A percentile compares a stretch with the other conserved stretches of the same genome.
Evolutionary conservation across 2,329 filamentous ascomycete species (phyloP).

Genomic region (Exophiala phaeomuriformis): DNA sequence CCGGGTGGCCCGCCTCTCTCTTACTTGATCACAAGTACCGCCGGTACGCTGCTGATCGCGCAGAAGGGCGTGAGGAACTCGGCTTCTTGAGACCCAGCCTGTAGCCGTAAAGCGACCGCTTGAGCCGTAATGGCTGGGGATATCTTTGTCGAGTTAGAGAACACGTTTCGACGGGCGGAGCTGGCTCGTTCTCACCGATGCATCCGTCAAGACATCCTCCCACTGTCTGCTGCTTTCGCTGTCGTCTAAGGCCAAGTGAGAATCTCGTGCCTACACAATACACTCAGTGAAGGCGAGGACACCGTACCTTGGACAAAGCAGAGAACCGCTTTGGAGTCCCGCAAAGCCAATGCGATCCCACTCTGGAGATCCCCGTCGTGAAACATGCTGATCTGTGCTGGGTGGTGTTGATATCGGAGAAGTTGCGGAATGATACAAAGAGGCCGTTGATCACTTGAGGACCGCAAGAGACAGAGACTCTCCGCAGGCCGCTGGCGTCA

Average conservation of each 20-base stretch:
- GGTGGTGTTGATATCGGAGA: neutral
- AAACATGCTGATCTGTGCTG: conserved; percentile 54
- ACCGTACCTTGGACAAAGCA: conserved; percentile 72
- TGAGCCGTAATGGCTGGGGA: conserved; percentile 44
- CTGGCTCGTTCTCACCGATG: conserved; percentile 43
- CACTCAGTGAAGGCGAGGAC: neutral
- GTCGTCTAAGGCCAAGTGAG: conserved; percentile 49
- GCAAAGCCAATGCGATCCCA: conserved; percentile 69
- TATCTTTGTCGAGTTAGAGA: conserved; percentile 11
- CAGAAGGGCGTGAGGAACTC: conserved; percentile 76
- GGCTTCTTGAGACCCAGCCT: conserved; percentile 69
- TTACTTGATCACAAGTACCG: conserved; percentile 69
- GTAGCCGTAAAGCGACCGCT: conserved; percentile 63
- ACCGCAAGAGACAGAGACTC: no score
- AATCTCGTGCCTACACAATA: neutral
- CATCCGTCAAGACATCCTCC: conserved; percentile 46
- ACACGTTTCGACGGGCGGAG: neutral
- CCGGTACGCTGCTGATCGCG: conserved; percentile 69
- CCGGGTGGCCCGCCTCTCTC: conserved; percentile 24
- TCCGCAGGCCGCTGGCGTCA: no score
- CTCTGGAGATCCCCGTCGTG: conserved; percentile 72
- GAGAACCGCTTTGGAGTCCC: conserved; percentile 67
- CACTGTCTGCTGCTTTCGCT: conserved; percentile 61
- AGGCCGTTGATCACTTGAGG: no score
- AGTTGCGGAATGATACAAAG: neutral